Conservation (phyloP, 805 yeast species). For the Metschnikowia cerradonensis region DNA sequence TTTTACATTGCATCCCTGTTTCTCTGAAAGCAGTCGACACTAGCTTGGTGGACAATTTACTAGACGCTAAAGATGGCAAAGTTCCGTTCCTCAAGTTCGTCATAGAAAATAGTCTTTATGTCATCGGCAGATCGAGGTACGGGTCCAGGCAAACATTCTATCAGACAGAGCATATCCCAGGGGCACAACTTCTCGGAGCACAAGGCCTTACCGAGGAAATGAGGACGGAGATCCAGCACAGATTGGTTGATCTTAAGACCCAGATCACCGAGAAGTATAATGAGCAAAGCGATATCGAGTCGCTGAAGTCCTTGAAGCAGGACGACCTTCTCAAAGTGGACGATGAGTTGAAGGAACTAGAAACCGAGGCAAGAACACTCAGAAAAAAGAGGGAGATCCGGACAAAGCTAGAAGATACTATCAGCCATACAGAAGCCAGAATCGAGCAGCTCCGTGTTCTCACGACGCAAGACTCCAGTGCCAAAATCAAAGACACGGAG, state of each 20-base stretch:
- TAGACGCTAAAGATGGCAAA: slow-evolving; percentile 31
- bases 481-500: slow-evolving; percentile 34
- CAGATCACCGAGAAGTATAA: slow-evolving; percentile 14
- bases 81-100: slow-evolving; percentile 54
- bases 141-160: slow-evolving; percentile 54
- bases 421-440: slow-evolving; percentile 9
- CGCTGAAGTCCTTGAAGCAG: slow-evolving; percentile 1
- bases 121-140: slow-evolving; percentile 55
- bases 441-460: slow-evolving; percentile 12
- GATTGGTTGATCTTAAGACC: slow-evolving; percentile 14
- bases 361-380: slow-evolving; percentile 21
- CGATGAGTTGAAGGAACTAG: slow-evolving; percentile 11
- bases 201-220: slow-evolving; percentile 28
- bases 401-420: slow-evolving; percentile 26
- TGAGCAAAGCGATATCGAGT: slow-evolving; percentile 5
- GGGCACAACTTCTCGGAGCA: slow-evolving; percentile 29
- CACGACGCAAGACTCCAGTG: slow-evolving; percentile 39
- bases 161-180: slow-evolving; percentile 33
- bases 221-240: slow-evolving; percentile 17
- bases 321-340: slow-evolving; percentile 6
- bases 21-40: slow-evolving; percentile 42
- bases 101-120: slow-evolving; percentile 52
- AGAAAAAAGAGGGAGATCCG: slow-evolving; percentile 26
- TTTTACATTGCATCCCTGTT: slow-evolving; percentile 59
- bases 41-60: slow-evolving; percentile 35